Conservation (phyloP, 1,139 yeast species). For the Taphrina betulina region DNA sequence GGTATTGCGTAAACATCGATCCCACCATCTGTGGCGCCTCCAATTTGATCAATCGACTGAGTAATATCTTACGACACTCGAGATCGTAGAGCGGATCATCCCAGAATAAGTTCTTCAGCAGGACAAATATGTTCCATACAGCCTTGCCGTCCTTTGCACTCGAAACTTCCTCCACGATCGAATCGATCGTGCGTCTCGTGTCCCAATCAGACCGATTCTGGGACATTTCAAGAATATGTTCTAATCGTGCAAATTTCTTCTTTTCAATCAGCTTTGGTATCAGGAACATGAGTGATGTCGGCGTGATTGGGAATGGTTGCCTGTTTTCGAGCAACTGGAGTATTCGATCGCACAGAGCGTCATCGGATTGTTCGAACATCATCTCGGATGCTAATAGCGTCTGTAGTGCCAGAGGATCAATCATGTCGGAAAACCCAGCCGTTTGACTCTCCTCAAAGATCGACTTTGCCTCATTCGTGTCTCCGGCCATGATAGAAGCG, state of each 20-base stretch:
- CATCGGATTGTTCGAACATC: constrained; percentile 4
- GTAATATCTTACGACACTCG: background rate
- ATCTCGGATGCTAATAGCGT: constrained; percentile 16
- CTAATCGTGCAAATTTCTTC: constrained; percentile 16
- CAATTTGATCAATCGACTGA: constrained; percentile 11
- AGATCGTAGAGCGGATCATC: constrained; percentile 17
- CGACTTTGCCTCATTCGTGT: background rate
- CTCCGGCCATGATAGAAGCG: constrained; percentile 4
- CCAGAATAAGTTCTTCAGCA: constrained; percentile 25
- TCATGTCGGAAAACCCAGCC: constrained; percentile 24
- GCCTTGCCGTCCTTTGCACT: constrained; percentile 8
- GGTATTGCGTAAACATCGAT: constrained; percentile 22
- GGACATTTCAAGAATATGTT: constrained; percentile 8
- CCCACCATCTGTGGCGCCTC: constrained; percentile 14
- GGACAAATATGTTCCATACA: constrained; percentile 23
- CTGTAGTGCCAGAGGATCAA: constrained; percentile 22
- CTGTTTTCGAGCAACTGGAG: constrained; percentile 7
- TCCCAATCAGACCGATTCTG: constrained; percentile 11
- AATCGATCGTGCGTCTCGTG: background rate
- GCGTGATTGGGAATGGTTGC: constrained; percentile 23
- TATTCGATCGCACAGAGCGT: constrained; percentile 1
- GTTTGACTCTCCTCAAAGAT: constrained; percentile 15
- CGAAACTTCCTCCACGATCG: constrained; percentile 6
- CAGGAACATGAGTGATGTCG: constrained; percentile 10
- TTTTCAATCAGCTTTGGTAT: constrained; percentile 17